Base-by-base conservation (phyloP, 495 filamentous ascomycete genomes). In the Ascobolus immersus region DNA sequence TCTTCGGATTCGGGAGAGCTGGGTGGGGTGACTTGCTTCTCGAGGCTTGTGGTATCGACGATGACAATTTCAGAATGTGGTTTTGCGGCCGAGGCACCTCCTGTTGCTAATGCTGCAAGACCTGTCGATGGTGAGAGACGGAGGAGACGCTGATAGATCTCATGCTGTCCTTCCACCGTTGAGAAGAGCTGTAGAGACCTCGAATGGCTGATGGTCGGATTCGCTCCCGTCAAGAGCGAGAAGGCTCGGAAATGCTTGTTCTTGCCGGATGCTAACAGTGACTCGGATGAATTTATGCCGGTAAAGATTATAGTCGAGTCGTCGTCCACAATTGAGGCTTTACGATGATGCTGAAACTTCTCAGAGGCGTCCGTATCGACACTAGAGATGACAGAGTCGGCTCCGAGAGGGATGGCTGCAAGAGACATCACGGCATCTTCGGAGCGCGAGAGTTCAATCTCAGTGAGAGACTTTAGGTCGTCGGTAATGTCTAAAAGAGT, bases 181-280 rank as follows among this genome's bases (percentile, higher is more conserved):
- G n/a, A n/a, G n/a, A n/a, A n/a, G n/a, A n/a, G n/a, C 31, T 11
- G 33, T 35, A 3, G 34, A 17, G 14, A 34, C 15, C 15, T 22
- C 44, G 17, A 49, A 49, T 19, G 49, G 28, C 14, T 37, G 35
- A 21, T 36, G 37, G 23, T 34, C 37, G 13, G 45, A 42, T 9
- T 17, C 19, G 15, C n/a, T 27, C 28, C 21, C n/a, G 32, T 27
- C 40, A 44, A 24, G 40, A 47, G 43, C 34, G 23, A 45, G 35
- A 92, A 86, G n/a, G 78, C 60, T 29, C 84, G 62, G 37, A 93
- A 65, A 52, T 96, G 86, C 42, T 79, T 62, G 47, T 96, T 96
- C 47, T 72, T 77, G 21, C 74, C 77, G 37, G 67, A 66, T 42
- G 67, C 53, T 32, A 77, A 62, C 26, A 78, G 67, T 1, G 53